Evolutionary conservation across 2,329 filamentous ascomycete genomes (phyloP), one percentile per base, ranked within the genome.

Genomic region (Xylaria hypoxylon): DNA sequence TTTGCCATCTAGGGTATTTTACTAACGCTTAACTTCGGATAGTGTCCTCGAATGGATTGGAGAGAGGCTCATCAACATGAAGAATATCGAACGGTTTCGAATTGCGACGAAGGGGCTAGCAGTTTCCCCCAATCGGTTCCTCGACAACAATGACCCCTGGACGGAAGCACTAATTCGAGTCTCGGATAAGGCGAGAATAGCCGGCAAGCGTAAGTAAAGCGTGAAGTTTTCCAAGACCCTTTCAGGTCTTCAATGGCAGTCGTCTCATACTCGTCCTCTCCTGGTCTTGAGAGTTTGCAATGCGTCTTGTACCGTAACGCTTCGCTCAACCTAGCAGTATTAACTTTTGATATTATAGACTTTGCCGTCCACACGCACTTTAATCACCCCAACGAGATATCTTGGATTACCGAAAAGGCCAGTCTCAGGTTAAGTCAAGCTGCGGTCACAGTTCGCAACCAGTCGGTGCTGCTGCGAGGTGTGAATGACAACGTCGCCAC

Each of bases 101-200:
- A 85, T 90, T 68, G 88, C 88, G 3, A 86, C 85, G 31, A 90
- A 89, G 75, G 88, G 88, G 0, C 78, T 90, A 1, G 86, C 86
- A 2, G 87, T 90, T 5, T 82, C 83, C 24, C 88, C 88, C 0
- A 82, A 80, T 40, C 83, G 87, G 3, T 81, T 89, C 26, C 72
- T 88, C 0, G 85, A 90, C 68, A 69, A 71, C 1, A 73, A 74
- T 0, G 87, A 90, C 70, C 72, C 72, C 3, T 90, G 88, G 88
- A 79, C 82, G 1, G 77, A 82, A 2, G 80, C 84, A 1, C 77
- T 90, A 48, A 80, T 88, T 31, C 78, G 79, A 3, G 75, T 90
- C 1, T 82, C 83, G 0, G 80, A 84, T 53, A 77, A 79, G 63
- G 87, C 85, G 3, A 82, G 82, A 62, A 73, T 76, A 55, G 80